These are phyloP conservation scores for Quercus gilva DNA, from an alignment of 306 rosid species.

Conservation along the genomic window DNA sequence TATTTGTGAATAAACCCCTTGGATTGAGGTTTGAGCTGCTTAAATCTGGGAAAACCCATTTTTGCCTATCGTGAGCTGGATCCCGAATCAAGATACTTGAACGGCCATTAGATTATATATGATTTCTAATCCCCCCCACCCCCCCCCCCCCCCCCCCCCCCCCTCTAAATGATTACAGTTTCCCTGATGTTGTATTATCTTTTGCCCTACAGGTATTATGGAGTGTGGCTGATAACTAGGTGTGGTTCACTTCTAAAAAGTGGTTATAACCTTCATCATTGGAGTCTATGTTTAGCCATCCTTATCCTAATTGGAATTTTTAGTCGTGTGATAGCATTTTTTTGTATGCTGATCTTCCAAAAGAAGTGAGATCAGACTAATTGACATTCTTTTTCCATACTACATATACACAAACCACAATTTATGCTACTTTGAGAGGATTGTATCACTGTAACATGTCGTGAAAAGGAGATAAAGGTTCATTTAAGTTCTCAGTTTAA, in stretches of 20 bases:
- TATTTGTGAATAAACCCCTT: too few relatives aligned
- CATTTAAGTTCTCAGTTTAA: neutral
- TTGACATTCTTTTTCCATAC: too few relatives aligned
- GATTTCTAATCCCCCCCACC: neutral
- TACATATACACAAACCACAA: too few relatives aligned
- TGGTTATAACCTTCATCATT: conserved; percentile 78
- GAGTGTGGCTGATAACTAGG: conserved; percentile 92
- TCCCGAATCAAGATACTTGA: neutral
- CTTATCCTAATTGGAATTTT: conserved; percentile 60
- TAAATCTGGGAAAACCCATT: too few relatives aligned
- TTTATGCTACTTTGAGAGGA: too few relatives aligned
- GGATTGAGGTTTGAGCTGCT: too few relatives aligned
- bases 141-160: too few relatives aligned
- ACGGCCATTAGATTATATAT: neutral
- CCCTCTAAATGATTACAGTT: neutral
- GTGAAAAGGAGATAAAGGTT: too few relatives aligned
- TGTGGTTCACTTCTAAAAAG: conserved; percentile 61
- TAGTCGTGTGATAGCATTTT: conserved; percentile 56
- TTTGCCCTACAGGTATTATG: conserved; percentile 59
- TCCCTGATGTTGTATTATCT: neutral
- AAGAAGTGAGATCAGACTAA: conserved; percentile 46
- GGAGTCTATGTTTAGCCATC: conserved; percentile 65
- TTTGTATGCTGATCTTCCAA: conserved; percentile 64
- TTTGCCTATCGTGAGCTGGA: too few relatives aligned
- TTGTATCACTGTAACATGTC: too few relatives aligned